phyloP scores from a whole-genome alignment of 2,329 filamentous ascomycete species.

The Colletotrichum musicola region DNA sequence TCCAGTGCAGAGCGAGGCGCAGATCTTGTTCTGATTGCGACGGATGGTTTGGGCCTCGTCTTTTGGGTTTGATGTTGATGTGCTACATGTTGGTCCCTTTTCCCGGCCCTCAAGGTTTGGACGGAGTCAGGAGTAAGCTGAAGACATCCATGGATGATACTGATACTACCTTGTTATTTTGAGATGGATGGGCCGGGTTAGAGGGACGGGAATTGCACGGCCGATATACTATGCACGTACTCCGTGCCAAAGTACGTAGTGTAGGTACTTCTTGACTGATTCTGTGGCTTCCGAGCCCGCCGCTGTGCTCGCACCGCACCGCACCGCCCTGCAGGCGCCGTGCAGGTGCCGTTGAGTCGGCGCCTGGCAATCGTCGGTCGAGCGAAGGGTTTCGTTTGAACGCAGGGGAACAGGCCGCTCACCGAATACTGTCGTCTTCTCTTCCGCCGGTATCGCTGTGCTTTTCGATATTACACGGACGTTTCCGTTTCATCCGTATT shows the following conservation, averaged over 20 bases:
- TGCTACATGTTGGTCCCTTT: constrained; percentile 26
- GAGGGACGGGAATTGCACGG: constrained; percentile 31
- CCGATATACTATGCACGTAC: constrained; percentile 10
- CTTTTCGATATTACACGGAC: constrained; percentile 16
- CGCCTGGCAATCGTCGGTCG: constrained; percentile 18
- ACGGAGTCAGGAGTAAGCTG: constrained; percentile 22
- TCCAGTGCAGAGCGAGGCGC: background rate
- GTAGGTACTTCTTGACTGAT: too few species aligned
- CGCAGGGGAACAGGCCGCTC: constrained; percentile 25
- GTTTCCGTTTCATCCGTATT: constrained; percentile 33
- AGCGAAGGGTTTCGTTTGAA: constrained; percentile 28
- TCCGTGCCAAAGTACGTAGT: too few species aligned
- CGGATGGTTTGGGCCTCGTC: constrained; percentile 13
- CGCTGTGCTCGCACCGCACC: background rate
- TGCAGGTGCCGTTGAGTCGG: constrained; percentile 29
- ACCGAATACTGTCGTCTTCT: constrained; percentile 6
- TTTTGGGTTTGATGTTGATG: constrained; percentile 20
- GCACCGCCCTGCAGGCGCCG: background rate
- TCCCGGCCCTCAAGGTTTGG: constrained; percentile 21
- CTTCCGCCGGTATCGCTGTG: background rate
- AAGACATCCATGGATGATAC: too few species aligned
- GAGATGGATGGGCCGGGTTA: constrained; percentile 17
- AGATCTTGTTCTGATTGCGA: constrained; percentile 12
- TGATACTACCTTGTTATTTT: background rate
- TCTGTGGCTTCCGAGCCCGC: background rate